phyloP scores from a whole-genome alignment of 2,329 filamentous ascomycete genomes.

The Pseudogymnoascus sp. region DNA sequence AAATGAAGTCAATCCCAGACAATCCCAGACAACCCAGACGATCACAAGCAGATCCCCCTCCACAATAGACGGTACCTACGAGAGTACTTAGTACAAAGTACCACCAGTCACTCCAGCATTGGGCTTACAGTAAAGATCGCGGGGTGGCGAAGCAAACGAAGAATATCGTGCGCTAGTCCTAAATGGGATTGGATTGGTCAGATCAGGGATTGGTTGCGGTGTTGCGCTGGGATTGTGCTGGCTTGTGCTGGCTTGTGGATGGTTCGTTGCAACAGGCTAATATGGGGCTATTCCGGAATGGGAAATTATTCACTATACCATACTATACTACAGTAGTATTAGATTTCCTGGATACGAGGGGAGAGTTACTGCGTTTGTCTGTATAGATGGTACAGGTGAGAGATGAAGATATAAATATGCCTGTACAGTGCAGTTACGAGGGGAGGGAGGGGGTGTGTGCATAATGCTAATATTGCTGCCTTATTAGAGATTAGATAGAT shows the following conservation, averaged over 20 bases:
- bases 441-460: too few species aligned
- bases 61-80: background rate
- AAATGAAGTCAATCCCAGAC: background rate
- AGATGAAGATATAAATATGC: background rate
- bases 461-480: too few species aligned
- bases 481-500: too few species aligned
- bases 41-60: background rate
- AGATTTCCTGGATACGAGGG: background rate
- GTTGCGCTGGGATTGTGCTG: background rate
- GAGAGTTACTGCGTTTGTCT: background rate
- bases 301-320: background rate
- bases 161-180: background rate
- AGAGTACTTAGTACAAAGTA: background rate
- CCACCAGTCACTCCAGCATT: background rate
- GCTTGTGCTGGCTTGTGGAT: too few species aligned
- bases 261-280: background rate
- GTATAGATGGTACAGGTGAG: background rate
- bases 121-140: background rate
- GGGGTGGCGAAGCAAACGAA: background rate
- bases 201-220: background rate
- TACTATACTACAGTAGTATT: too few species aligned
- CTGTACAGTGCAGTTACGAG: background rate
- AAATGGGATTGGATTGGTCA: background rate
- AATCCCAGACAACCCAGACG: background rate
- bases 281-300: background rate